These are phyloP conservation scores for Penicillium sp. DNA, from an alignment of 2,329 filamentous ascomycete species.

Conservation along the genomic window DNA sequence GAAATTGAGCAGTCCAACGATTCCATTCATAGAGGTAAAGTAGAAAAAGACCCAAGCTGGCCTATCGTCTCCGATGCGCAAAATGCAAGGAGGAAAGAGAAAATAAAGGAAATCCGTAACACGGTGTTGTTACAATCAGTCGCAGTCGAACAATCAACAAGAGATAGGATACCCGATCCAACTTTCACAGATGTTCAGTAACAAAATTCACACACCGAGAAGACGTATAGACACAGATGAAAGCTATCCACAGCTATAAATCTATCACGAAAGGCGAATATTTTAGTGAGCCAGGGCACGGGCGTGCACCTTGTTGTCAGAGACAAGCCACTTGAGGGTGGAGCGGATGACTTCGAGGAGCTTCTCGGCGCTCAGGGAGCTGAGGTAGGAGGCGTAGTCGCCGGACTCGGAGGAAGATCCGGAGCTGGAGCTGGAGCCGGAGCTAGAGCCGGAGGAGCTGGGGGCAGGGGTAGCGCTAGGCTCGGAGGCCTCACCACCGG, in stretches of 20 bases:
- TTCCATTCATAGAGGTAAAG: slow-evolving; percentile 16
- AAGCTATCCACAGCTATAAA: neutral
- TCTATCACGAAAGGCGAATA: neutral
- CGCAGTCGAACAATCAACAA: slow-evolving; percentile 2
- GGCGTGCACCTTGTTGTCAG: slow-evolving; percentile 26
- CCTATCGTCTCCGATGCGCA: slow-evolving; percentile 6
- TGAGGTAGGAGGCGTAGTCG: slow-evolving; percentile 24
- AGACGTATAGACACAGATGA: neutral
- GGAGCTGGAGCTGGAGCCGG: slow-evolving; percentile 5
- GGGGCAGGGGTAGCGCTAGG: slow-evolving; percentile 2
- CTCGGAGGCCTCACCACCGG: slow-evolving; percentile 5
- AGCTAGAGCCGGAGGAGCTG: slow-evolving; percentile 6
- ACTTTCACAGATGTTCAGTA: neutral
- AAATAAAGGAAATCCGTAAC: slow-evolving; percentile 8
- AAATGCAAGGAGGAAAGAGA: slow-evolving; percentile 8
- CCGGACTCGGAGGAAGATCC: slow-evolving; percentile 3
- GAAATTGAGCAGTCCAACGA: slow-evolving; percentile 13
- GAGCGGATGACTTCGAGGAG: slow-evolving; percentile 24
- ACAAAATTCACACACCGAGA: neutral
- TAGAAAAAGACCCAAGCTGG: neutral
- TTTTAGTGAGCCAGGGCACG: slow-evolving; percentile 24
- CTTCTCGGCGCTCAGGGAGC: slow-evolving; percentile 26
- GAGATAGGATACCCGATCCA: slow-evolving; percentile 10
- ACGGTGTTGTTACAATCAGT: slow-evolving; percentile 11
- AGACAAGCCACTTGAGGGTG: slow-evolving; percentile 28